Base-by-base conservation (phyloP, 2,329 filamentous ascomycete genomes). In the Phialocephala subalpina region DNA sequence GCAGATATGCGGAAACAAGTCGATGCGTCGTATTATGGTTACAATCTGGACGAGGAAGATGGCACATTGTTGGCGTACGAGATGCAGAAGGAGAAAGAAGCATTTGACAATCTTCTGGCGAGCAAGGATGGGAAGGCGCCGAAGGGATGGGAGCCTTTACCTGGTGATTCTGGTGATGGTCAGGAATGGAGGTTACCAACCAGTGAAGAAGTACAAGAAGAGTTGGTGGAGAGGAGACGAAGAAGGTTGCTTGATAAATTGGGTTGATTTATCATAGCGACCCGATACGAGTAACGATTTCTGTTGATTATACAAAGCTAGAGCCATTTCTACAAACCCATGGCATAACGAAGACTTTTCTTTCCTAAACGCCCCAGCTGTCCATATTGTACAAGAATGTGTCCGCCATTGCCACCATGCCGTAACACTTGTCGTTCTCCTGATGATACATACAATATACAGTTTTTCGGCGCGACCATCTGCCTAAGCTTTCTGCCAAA, bases 1-100 rank as follows among this genome's bases (percentile, higher is more conserved):
- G 87, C 88, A 59, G 92, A 93, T 73, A 77, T 94, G 72, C 81
- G 90, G 67, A 89, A 87, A 80, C 87, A 90, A 72, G 94, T 99
- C 9, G 93, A 99, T 80, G 96, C 96, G 14, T 91, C 90, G 36
- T 99, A 99, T 79, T 99, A 97, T 78, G 96, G 96, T 47, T 99
- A 97, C 78, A 94, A 94, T 67, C 86, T 94, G 8, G 93, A 94
- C 72, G 94, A 98, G 78, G 96, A 98, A 79, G 93, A 97, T 77
- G 92, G 91, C 0, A 88, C 85, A 55, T 77, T 98, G 75, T 78
- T 97, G 69, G 87, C 83, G 60, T 97, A 97, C 77, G 96, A 99
- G 83, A 85, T 82, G 55, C 83, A 87, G 75, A 96, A 94, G 81
- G 96, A 98, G 83, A 86, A 88, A 70, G 92, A 97, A 77, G 93